phyloP scores from a whole-genome alignment of 306 rosid genomes.

The Pyrus communis region DNA sequence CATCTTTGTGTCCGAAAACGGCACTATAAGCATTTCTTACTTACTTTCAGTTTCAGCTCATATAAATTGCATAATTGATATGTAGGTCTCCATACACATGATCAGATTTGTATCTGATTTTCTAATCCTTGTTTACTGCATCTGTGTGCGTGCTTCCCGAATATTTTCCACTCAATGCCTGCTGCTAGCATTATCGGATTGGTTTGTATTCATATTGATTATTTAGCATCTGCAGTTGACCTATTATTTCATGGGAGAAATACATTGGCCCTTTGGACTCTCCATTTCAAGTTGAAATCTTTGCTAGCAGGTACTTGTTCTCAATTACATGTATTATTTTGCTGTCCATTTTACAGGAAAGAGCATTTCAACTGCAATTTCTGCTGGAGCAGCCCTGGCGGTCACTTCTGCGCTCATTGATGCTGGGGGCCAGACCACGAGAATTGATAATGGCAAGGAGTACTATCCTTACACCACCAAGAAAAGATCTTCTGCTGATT shows the following conservation, averaged over 20 bases:
- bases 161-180: background rate
- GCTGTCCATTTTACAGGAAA: constrained; percentile 46
- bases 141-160: background rate
- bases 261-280: background rate
- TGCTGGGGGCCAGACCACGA: constrained; percentile 66
- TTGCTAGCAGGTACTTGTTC: background rate
- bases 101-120: background rate
- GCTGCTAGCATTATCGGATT: background rate
- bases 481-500: constrained; percentile 56
- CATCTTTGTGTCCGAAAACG: background rate
- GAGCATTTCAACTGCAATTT: constrained; percentile 75
- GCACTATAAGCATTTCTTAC: background rate
- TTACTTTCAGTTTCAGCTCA: background rate
- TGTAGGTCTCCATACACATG: background rate
- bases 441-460: constrained; percentile 73
- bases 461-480: constrained; percentile 87
- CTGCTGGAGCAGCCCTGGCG: constrained; percentile 90
- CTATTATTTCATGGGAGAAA: background rate
- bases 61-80: background rate
- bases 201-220: background rate
- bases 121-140: background rate
- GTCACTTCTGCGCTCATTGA: constrained; percentile 70
- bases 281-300: background rate
- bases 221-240: background rate
- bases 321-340: constrained; percentile 2